Evolutionary conservation across 78 protist species (phyloP), one percentile per base, ranked within the genome.

Genomic region (Capsaspora owczarzaki): DNA sequence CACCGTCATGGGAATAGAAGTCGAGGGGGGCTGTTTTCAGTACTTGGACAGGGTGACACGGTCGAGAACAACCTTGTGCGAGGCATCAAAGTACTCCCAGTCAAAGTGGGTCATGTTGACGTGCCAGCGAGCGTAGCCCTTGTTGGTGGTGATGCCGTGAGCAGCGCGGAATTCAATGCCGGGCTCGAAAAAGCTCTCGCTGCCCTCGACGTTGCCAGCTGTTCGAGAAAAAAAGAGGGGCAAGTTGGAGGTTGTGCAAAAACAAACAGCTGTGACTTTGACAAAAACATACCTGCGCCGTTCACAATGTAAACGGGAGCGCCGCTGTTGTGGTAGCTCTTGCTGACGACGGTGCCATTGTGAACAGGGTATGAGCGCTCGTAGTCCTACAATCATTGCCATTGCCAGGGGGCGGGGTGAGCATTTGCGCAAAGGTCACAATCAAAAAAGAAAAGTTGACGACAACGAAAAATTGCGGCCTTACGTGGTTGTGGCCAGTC

Each of bases 401-500:
- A n/a, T n/a, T n/a, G n/a, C n/a, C n/a, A n/a, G 16, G 56, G 29
- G 16, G 56, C 8, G 56, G 16, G 56, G 56, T 49, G 56, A 49
- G 8, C 29, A 49, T 8, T 8, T 16, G 56, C 29, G 56, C 56
- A 16, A 8, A 8, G 16, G 29, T 49, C 56, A 19, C 29, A 49
- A 49, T 49, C 16, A 19, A 19, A 19, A 19, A 19, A 19, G 29
- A 8, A 8, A 16, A 49, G 8, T 49, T 8, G 56, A 19, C 56
- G 16, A 8, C 16, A 69, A 81, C 43, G 10, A n/a, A n/a, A n/a
- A n/a, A n/a, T n/a, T n/a, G n/a, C n/a, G n/a, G n/a, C n/a, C n/a
- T n/a, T n/a, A n/a, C 8, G 61, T 82, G 86, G 37, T 47, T 42
- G 76, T 82, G 86, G 22, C 86, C 86, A 27, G 47, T 27, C 37